Evolutionary conservation across 352 stramenopile species (phyloP).

Genomic region (Pythium pectinolyticum): DNA sequence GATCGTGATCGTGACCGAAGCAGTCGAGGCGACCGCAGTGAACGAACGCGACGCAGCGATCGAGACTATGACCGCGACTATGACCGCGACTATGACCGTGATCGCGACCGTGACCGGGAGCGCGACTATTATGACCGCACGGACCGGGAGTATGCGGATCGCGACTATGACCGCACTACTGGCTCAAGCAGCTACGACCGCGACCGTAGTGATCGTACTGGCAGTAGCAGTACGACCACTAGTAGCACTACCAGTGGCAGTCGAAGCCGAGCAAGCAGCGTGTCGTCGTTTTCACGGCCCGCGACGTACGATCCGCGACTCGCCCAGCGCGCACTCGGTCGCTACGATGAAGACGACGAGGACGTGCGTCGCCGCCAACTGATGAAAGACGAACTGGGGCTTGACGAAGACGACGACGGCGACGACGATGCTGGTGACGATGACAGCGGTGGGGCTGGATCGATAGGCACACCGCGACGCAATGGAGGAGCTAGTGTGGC

Average conservation of each 20-base stretch:
- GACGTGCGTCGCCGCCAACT: conserved; percentile 52
- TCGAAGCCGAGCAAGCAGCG: conserved; percentile 18
- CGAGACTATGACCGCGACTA: conserved; percentile 35
- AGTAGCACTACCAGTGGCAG: background rate
- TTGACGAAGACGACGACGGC: conserved; percentile 60
- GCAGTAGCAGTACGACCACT: background rate
- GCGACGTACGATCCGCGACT: conserved; percentile 81
- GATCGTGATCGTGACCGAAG: conserved; percentile 39
- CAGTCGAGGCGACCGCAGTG: no score
- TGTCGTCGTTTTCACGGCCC: conserved; percentile 75
- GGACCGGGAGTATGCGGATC: conserved; percentile 25
- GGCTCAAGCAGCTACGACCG: conserved; percentile 28
- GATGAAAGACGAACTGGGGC: conserved; percentile 78
- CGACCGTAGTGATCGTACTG: conserved; percentile 23
- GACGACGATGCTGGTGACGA: conserved; percentile 46
- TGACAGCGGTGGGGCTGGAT: conserved; percentile 13
- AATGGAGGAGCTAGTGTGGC: conserved; percentile 7
- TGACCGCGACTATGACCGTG: conserved; percentile 37
- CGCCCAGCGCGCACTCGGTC: conserved; percentile 53
- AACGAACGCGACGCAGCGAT: conserved; percentile 30
- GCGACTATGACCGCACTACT: conserved; percentile 17
- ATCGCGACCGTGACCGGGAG: conserved; percentile 25
- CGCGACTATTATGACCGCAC: no score
- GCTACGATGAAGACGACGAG: conserved; percentile 46
- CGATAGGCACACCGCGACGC: conserved; percentile 10